phyloP scores from a whole-genome alignment of 1,284 basidiomycete genomes.

The Kalmanozyma brasiliensis region DNA sequence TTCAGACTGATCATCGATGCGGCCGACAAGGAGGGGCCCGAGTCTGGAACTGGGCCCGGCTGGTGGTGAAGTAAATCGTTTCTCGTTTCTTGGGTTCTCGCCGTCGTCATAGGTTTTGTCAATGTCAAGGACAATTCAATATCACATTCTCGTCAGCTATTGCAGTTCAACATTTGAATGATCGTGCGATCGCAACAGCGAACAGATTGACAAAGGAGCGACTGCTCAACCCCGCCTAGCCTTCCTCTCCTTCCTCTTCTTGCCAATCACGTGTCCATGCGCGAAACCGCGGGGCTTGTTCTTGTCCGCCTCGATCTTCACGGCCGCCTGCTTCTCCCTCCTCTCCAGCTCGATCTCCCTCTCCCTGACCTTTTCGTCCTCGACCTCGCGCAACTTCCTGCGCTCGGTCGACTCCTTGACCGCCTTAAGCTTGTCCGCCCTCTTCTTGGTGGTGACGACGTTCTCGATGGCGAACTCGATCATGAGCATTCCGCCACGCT shows the following conservation, averaged over 20 bases:
- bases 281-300: conserved; percentile 34
- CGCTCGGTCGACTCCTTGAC: conserved; percentile 41
- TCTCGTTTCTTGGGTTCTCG: background rate
- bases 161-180: no score
- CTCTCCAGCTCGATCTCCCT: conserved; percentile 13
- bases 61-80: conserved; percentile 34
- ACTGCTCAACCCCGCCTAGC: conserved; percentile 28
- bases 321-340: conserved; percentile 21
- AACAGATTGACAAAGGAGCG: background rate
- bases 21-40: conserved; percentile 44
- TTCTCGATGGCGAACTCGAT: conserved; percentile 67
- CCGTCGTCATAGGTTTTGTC: no score
- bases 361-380: conserved; percentile 10
- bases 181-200: conserved; percentile 2
- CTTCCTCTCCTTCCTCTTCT: conserved; percentile 59
- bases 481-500: conserved; percentile 60
- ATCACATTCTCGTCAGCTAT: no score
- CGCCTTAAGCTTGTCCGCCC: conserved; percentile 50
- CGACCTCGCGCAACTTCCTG: conserved; percentile 27
- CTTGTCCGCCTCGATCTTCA: conserved; percentile 39
- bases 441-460: conserved; percentile 59
- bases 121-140: no score
- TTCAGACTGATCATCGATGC: conserved; percentile 49
- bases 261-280: conserved; percentile 61
- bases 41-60: conserved; percentile 40